phyloP scores from a whole-genome alignment of 106 monocot genomes.

The Cymbidium sinense region DNA sequence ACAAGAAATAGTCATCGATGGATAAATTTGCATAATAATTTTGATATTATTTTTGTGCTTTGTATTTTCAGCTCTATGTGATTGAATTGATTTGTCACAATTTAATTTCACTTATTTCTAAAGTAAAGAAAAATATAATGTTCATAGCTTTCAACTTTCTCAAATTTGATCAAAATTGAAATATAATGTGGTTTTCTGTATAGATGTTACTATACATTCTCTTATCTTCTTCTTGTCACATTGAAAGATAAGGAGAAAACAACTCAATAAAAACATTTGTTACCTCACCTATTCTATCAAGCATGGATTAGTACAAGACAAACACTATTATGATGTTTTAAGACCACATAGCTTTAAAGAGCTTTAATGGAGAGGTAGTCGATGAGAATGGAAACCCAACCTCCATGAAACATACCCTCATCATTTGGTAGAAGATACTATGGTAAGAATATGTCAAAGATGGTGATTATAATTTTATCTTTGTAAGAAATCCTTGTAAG shows the following conservation, averaged over 20 bases:
- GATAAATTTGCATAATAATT: too few relatives aligned
- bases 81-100: too few relatives aligned
- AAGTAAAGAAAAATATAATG: too few relatives aligned
- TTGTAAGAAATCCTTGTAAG: slow-evolving; percentile 34
- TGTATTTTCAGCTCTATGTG: too few relatives aligned
- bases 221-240: not conserved
- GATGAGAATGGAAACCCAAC: slow-evolving; percentile 44
- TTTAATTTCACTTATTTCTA: too few relatives aligned
- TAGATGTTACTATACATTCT: not conserved
- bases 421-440: slow-evolving; percentile 77
- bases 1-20: too few relatives aligned
- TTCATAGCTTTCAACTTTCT: too few relatives aligned
- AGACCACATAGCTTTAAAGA: slow-evolving; percentile 77
- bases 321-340: slow-evolving; percentile 35
- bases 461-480: slow-evolving; percentile 8
- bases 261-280: slow-evolving; percentile 32
- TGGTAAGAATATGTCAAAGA: not conserved
- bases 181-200: too few relatives aligned
- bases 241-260: not conserved
- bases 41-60: too few relatives aligned
- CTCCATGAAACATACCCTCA: slow-evolving; percentile 84
- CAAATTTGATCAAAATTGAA: too few relatives aligned
- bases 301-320: slow-evolving; percentile 55
- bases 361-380: slow-evolving; percentile 63
- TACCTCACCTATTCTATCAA: slow-evolving; percentile 48